phyloP scores from a whole-genome alignment of 1,284 basidiomycete genomes.

The Trichosporon sp. region DNA sequence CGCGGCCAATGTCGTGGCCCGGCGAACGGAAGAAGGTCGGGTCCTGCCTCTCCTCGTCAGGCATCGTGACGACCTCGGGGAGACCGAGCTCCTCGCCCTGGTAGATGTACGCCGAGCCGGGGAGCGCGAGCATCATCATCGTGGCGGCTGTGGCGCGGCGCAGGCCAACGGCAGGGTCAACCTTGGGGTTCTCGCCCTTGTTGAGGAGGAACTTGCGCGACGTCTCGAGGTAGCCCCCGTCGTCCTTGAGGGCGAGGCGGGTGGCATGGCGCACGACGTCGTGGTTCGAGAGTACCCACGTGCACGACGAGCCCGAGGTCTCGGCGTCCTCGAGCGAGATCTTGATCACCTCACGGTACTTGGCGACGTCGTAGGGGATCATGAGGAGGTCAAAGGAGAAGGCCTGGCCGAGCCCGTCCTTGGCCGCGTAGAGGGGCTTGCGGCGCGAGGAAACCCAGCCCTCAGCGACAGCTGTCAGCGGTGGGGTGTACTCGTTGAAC shows the following conservation, averaged over 20 bases:
- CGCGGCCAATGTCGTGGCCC: slow-evolving; percentile 45
- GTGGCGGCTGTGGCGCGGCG: slow-evolving; percentile 43
- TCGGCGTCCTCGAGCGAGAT: slow-evolving; percentile 36
- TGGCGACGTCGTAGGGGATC: slow-evolving; percentile 37
- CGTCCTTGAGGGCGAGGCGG: slow-evolving; percentile 42
- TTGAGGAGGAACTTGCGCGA: slow-evolving; percentile 34
- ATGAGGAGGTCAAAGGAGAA: slow-evolving; percentile 54
- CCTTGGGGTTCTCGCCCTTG: slow-evolving; percentile 30
- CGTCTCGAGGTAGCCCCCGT: slow-evolving; percentile 31
- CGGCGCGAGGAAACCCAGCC: slow-evolving; percentile 46
- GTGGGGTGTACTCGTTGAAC: slow-evolving; percentile 52
- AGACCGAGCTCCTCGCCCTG: slow-evolving; percentile 54
- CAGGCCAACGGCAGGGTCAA: slow-evolving; percentile 40
- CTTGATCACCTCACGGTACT: slow-evolving; percentile 37
- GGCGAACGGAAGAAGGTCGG: slow-evolving; percentile 47
- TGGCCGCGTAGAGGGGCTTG: slow-evolving; percentile 46
- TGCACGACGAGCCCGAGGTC: slow-evolving; percentile 39
- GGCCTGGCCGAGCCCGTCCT: slow-evolving; percentile 45
- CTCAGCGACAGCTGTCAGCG: slow-evolving; percentile 52
- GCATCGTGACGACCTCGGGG: slow-evolving; percentile 46
- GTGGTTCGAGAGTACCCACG: slow-evolving; percentile 52
- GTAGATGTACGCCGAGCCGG: slow-evolving; percentile 51
- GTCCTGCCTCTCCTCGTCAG: slow-evolving; percentile 44
- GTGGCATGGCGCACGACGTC: slow-evolving; percentile 50
- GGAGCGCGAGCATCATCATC: slow-evolving; percentile 47